phyloP scores from a whole-genome alignment of 352 stramenopile genomes.

The Pythium scleroteichum region DNA sequence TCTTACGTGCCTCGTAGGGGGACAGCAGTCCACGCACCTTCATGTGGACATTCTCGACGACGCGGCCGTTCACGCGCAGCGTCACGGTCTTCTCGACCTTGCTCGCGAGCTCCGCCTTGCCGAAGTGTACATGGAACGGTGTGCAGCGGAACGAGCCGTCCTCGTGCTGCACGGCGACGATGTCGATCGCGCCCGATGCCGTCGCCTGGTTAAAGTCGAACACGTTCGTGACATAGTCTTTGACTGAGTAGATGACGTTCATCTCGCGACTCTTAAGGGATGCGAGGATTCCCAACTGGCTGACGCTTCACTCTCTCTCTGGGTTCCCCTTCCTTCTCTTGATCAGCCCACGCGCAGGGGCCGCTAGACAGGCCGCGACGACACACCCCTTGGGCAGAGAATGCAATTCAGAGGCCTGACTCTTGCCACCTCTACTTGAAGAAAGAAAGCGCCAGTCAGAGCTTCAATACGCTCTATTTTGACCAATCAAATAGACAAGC shows the following conservation, averaged over 20 bases:
- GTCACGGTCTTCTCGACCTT: constrained; percentile 24
- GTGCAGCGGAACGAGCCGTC: constrained; percentile 62
- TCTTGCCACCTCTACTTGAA: constrained; percentile 17
- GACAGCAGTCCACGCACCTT: constrained; percentile 49
- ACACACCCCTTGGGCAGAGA: not conserved
- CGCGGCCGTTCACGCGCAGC: constrained; percentile 45
- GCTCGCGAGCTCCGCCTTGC: constrained; percentile 41
- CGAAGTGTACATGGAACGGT: constrained; percentile 86
- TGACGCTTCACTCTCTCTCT: constrained; percentile 1
- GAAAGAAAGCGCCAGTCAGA: constrained; percentile 16
- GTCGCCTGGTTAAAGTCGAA: constrained; percentile 63
- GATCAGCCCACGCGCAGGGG: not conserved
- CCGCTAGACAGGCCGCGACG: not conserved
- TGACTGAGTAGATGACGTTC: constrained; percentile 88
- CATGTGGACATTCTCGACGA: constrained; percentile 61
- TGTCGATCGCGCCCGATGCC: constrained; percentile 75
- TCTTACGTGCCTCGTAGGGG: too few species aligned
- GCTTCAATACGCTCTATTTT: constrained; percentile 17
- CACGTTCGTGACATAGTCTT: constrained; percentile 86
- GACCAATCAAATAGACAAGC: constrained; percentile 2
- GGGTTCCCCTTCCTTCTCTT: not conserved
- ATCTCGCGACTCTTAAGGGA: constrained; percentile 27
- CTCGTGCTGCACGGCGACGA: constrained; percentile 80
- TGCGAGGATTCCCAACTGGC: not conserved
- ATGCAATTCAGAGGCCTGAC: not conserved